phyloP scores from a whole-genome alignment of 2,329 filamentous ascomycete genomes.

The Epichloe festucae region DNA sequence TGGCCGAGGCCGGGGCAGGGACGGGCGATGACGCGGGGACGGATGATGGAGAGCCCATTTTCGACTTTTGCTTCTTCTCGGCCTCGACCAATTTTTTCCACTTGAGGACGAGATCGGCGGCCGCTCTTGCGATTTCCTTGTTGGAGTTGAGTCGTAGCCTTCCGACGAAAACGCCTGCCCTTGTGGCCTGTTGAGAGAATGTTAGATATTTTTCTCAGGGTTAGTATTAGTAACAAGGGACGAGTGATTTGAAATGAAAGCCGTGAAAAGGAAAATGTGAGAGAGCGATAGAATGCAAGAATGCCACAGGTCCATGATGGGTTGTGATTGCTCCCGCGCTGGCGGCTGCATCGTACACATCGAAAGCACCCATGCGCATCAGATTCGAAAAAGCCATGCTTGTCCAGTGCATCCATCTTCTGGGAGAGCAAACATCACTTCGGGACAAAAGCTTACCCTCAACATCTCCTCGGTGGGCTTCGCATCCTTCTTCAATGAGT shows the following conservation, averaged over 20 bases:
- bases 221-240: too few species aligned
- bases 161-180: constrained; percentile 80
- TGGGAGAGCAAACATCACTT: too few species aligned
- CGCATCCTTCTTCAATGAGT: constrained; percentile 67
- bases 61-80: constrained; percentile 38
- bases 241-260: too few species aligned
- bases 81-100: constrained; percentile 74
- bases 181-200: constrained; percentile 48
- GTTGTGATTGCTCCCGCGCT: neutral
- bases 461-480: constrained; percentile 81
- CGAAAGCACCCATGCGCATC: neutral
- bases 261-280: too few species aligned
- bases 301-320: too few species aligned
- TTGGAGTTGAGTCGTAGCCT: constrained; percentile 65
- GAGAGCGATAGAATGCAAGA: too few species aligned
- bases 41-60: constrained; percentile 27
- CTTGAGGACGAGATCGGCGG: constrained; percentile 72
- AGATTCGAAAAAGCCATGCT: too few species aligned
- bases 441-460: constrained; percentile 42
- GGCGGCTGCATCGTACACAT: too few species aligned
- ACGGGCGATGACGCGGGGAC: constrained; percentile 36
- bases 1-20: constrained; percentile 31
- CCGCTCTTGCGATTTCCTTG: constrained; percentile 66
- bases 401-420: too few species aligned
- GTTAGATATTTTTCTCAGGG: neutral